These are phyloP conservation scores for Phialemonium atrogriseum DNA, from an alignment of 2,329 filamentous ascomycete genomes.

Conservation along the genomic window DNA sequence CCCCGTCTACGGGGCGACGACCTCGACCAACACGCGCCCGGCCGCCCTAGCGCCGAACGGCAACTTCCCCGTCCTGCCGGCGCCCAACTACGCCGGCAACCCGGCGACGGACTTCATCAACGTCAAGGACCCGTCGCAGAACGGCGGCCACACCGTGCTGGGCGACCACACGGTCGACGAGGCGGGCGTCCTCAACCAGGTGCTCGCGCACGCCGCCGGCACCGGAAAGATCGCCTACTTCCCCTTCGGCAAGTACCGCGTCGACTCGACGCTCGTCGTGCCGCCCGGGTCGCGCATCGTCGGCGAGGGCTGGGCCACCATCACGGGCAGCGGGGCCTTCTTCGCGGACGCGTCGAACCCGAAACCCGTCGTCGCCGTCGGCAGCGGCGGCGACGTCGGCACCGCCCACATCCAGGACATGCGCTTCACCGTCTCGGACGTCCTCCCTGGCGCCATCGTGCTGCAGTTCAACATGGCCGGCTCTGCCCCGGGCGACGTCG, in stretches of 20 bases:
- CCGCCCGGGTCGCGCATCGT: conserved; percentile 41
- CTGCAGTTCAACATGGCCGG: conserved; percentile 36
- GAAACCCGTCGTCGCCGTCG: conserved; percentile 49
- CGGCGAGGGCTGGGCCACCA: conserved; percentile 43
- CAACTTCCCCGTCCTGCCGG: conserved; percentile 24
- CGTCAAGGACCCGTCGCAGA: conserved; percentile 30
- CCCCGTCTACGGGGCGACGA: conserved; percentile 28
- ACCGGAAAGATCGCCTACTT: conserved; percentile 41
- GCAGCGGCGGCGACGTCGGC: conserved; percentile 48
- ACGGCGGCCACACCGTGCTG: conserved; percentile 24
- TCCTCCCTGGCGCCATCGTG: conserved; percentile 51
- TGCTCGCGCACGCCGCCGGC: conserved; percentile 27
- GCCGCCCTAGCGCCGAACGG: conserved; percentile 26
- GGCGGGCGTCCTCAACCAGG: conserved; percentile 25
- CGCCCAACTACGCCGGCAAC: conserved; percentile 29
- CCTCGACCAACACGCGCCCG: conserved; percentile 22
- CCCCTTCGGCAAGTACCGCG: conserved; percentile 45
- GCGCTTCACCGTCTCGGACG: conserved; percentile 53
- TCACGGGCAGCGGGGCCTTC: conserved; percentile 40
- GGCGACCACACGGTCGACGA: conserved; percentile 32
- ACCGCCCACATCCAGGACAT: conserved; percentile 57
- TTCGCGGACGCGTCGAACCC: conserved; percentile 45
- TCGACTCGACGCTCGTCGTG: conserved; percentile 41
- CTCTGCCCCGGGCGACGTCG: conserved; percentile 31
- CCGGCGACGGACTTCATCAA: conserved; percentile 28